A percentile compares a stretch with the other conserved stretches of the same genome.
These are phyloP conservation scores for Aspergillus awamori DNA, from an alignment of 2,329 filamentous ascomycete species.

Conservation along the genomic window DNA sequence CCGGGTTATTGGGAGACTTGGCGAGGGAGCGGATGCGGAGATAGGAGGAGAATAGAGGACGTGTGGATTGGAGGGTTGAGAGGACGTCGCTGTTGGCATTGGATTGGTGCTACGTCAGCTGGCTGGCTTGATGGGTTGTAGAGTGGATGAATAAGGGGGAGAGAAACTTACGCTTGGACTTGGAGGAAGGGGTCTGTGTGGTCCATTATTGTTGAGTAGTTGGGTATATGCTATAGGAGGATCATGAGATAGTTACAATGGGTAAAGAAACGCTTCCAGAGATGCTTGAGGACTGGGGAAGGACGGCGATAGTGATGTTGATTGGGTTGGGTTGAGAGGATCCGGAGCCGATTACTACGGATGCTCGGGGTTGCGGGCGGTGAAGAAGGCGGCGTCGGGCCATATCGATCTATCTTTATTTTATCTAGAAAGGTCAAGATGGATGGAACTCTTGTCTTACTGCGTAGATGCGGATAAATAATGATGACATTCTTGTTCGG, in stretches of 20 bases:
- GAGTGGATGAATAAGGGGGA: neutral
- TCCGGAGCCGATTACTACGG: neutral
- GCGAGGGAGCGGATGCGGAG: conserved; percentile 89
- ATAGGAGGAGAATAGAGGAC: conserved; percentile 90
- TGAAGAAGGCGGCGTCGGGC: neutral
- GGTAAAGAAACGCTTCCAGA: neutral
- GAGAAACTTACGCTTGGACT: conserved; percentile 47
- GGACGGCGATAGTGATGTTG: neutral
- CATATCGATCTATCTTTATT: neutral
- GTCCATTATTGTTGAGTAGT: conserved; percentile 33
- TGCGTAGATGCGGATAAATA: neutral
- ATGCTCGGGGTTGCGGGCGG: neutral
- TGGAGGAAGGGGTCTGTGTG: conserved; percentile 51
- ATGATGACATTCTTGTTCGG: conserved; percentile 1
- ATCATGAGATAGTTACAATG: neutral
- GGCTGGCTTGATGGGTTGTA: neutral
- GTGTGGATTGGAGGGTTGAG: conserved; percentile 74
- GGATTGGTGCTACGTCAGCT: conserved; percentile 16
- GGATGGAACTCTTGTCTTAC: neutral
- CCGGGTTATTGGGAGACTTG: conserved; percentile 70
- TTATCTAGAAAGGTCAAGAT: neutral
- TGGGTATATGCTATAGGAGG: neutral
- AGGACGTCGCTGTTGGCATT: conserved; percentile 74
- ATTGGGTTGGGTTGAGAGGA: neutral
- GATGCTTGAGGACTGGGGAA: neutral